Percentiles rank a stretch among this genome's conserved stretches.
Conservation (phyloP, 1,139 yeast species). For the Geotrichum histeridarum region DNA sequence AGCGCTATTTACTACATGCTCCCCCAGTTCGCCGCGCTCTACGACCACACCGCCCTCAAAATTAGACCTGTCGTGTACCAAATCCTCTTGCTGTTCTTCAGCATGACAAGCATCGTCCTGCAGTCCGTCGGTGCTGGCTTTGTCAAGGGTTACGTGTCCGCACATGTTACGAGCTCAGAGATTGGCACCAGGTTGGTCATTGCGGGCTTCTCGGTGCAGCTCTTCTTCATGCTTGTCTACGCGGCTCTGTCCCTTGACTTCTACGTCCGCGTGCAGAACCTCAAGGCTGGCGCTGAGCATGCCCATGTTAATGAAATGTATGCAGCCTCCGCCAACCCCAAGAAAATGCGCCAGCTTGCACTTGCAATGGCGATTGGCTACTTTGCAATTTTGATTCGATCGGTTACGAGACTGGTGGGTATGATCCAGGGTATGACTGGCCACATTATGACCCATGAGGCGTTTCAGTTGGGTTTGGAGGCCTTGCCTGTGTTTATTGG, state of each 20-base stretch:
- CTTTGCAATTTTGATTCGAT: conserved; percentile 58
- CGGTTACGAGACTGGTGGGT: conserved; percentile 74
- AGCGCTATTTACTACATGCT: conserved; percentile 76
- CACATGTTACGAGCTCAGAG: neutral
- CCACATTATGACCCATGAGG: conserved; percentile 60
- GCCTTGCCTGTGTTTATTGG: conserved; percentile 60
- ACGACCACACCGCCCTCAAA: conserved; percentile 56
- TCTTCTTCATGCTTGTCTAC: conserved; percentile 64
- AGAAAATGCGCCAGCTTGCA: conserved; percentile 18
- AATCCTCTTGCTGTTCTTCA: conserved; percentile 59
- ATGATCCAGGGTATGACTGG: conserved; percentile 73
- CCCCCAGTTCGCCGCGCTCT: conserved; percentile 66
- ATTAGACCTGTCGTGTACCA: conserved; percentile 72
- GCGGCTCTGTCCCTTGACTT: conserved; percentile 52
- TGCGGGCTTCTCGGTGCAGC: conserved; percentile 77
- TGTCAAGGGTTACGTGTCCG: neutral
- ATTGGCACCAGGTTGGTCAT: conserved; percentile 70
- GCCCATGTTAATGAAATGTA: neutral
- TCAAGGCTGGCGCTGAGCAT: neutral
- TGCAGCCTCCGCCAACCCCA: neutral
- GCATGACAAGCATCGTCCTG: conserved; percentile 61
- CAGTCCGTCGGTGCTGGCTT: conserved; percentile 85
- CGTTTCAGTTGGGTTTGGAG: conserved; percentile 69
- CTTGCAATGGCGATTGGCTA: conserved; percentile 29
- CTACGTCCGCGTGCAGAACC: neutral